These are phyloP conservation scores for Pleurotus giganteus DNA, from an alignment of 768 basidiomycete species.

Conservation along the genomic window DNA sequence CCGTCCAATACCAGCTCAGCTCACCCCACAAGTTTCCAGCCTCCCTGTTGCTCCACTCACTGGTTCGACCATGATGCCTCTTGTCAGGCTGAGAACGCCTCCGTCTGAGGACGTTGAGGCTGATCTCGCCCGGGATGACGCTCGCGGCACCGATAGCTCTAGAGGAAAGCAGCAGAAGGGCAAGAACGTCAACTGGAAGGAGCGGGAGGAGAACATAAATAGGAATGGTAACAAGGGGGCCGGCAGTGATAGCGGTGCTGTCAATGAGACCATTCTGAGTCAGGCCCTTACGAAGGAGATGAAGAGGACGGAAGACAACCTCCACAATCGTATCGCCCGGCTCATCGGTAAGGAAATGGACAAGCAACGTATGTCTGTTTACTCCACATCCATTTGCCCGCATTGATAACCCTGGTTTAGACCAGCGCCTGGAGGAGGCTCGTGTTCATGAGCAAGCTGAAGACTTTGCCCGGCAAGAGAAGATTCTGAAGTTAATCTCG, in stretches of 20 bases:
- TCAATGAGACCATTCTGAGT: conserved; percentile 55
- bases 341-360: conserved; percentile 86
- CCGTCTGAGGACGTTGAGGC: conserved; percentile 74
- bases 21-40: conserved; percentile 24
- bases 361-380: conserved; percentile 68
- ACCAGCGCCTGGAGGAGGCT: conserved; percentile 82
- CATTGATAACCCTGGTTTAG: conserved; percentile 33
- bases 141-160: conserved; percentile 39
- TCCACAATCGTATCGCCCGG: conserved; percentile 75
- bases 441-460: conserved; percentile 75
- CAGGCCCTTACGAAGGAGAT: conserved; percentile 73
- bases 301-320: conserved; percentile 76
- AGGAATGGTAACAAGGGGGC: conserved; percentile 38
- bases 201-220: conserved; percentile 25
- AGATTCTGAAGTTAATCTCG: conserved; percentile 85
- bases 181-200: conserved; percentile 60
- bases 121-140: conserved; percentile 61
- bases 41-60: conserved; percentile 20
- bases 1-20: conserved; percentile 23
- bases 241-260: conserved; percentile 30
- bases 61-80: conserved; percentile 21
- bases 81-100: conserved; percentile 59
- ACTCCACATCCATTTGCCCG: not conserved
- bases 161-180: conserved; percentile 42
- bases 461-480: conserved; percentile 84